Evolutionary conservation across 139 green algal genomes (phyloP).

Genomic region (Monoraphidium neglectum): DNA sequence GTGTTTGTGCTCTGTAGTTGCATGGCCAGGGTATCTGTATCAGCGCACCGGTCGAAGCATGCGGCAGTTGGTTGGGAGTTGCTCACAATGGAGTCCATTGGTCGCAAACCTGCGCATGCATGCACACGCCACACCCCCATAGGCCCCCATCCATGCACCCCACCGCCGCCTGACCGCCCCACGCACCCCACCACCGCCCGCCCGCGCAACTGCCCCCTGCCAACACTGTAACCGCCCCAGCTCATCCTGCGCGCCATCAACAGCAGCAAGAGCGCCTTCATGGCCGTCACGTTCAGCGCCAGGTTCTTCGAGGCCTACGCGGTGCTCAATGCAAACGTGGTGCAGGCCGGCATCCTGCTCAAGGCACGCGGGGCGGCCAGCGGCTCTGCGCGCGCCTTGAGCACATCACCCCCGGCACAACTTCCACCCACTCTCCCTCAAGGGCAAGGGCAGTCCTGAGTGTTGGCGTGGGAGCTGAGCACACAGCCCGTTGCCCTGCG

Average conservation of each 20-base stretch:
- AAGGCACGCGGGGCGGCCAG: constrained; percentile 43
- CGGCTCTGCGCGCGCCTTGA: too few relatives aligned
- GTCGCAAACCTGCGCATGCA: not conserved
- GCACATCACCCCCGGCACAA: too few relatives aligned
- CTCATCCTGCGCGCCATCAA: constrained; percentile 73
- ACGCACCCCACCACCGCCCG: not conserved
- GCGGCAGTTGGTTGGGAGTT: not conserved
- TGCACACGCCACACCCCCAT: not conserved
- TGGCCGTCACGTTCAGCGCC: constrained; percentile 58
- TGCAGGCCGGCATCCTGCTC: constrained; percentile 64
- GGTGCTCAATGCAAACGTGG: constrained; percentile 40
- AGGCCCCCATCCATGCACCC: not conserved
- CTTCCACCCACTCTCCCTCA: too few relatives aligned
- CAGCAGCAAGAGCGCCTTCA: constrained; percentile 63
- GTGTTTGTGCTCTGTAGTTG: not conserved
- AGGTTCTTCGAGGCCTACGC: constrained; percentile 71
- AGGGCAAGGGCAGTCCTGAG: too few relatives aligned
- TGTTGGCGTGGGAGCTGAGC: too few relatives aligned
- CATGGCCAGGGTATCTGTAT: not conserved
- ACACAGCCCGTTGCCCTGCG: too few relatives aligned
- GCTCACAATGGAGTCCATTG: not conserved
- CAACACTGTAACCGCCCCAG: constrained; percentile 29
- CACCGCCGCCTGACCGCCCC: not conserved
- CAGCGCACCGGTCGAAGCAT: not conserved
- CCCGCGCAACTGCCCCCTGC: not conserved